Percentiles rank a stretch among this genome's conserved stretches.
These are phyloP conservation scores for Neospermospora avenae DNA, from an alignment of 2,329 filamentous ascomycete species.

Conservation along the genomic window DNA sequence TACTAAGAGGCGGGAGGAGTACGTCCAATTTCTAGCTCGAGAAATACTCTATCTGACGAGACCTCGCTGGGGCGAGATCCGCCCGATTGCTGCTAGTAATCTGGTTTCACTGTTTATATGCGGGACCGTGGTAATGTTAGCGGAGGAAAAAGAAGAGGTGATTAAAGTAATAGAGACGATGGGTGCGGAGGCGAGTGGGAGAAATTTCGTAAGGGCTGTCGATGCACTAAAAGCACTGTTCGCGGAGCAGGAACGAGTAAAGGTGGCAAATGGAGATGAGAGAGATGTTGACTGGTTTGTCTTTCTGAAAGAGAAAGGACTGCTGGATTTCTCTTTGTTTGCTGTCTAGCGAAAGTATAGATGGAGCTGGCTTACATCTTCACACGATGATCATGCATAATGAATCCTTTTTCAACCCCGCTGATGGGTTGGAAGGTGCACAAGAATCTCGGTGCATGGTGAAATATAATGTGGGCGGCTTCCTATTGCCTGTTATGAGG, in stretches of 20 bases:
- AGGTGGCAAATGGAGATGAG: background rate
- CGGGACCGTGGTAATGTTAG: background rate
- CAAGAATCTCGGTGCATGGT: too few species aligned
- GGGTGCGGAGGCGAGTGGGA: conserved; percentile 3
- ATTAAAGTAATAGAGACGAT: background rate
- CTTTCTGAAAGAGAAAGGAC: conserved; percentile 1
- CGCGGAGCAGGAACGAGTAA: background rate
- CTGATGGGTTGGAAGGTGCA: too few species aligned
- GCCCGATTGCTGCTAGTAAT: conserved; percentile 5
- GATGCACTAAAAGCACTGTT: conserved; percentile 4
- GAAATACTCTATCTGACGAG: background rate
- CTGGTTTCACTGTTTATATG: conserved; percentile 1
- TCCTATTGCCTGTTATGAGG: too few species aligned
- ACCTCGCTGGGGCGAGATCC: background rate
- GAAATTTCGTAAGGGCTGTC: background rate
- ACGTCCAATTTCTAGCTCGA: conserved; percentile 1
- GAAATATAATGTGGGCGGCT: too few species aligned
- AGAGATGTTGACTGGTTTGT: conserved; percentile 5
- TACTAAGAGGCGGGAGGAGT: background rate
- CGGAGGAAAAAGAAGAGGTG: background rate
- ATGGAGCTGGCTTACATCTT: background rate
- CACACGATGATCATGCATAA: background rate
- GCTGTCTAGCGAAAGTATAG: background rate
- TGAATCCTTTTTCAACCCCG: too few species aligned
- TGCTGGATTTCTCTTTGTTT: conserved; percentile 6